Evolutionary conservation across 2,329 filamentous ascomycete genomes (phyloP), one percentile per base, ranked within the genome.

Genomic region (Ceratocystis cubensis): DNA sequence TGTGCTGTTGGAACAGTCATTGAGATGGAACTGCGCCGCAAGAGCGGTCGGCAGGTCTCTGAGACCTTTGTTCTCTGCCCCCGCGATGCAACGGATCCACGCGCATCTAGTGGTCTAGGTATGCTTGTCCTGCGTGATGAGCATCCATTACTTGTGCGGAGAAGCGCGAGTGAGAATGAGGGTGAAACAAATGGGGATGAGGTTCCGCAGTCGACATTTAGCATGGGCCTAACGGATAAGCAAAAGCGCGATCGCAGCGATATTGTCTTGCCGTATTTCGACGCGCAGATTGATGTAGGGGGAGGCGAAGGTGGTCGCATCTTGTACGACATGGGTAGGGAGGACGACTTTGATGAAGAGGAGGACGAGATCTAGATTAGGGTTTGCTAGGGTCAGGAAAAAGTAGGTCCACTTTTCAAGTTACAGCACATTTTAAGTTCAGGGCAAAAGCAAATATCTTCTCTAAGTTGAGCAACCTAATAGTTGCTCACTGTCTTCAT

Each of bases 301-400:
- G 82, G 84, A 0, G 92, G 92, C 0, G 91, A 96, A 72, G 93
- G 94, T 3, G 94, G 94, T 0, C 82, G 93, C 69, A 99, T 99
- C 70, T 74, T 99, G 72, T 99, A 99, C 74, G 93, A 97, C 71
- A 96, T 97, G 89, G 93, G 92, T 1, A 84, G 86, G 69, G 94
- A 97, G 77, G 94, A 99, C 75, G 91, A 97, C 74, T 97, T 96
- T 77, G 92, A 96, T 71, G 92, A 96, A 68, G 91, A 96, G 73
- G 91, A 96, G 72, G 92, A 96, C 76, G 92, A 96, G 76, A 91
- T 93, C 70, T 92, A 61, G 65, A 50, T 25, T 65, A 48, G 33
- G 61, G 61, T 59, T 0, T 4, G 2, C 2, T 46, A 64, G 62
- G 62, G 62, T 64, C 50, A 10, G 1, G 8, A 17, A 30, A 2